These are phyloP conservation scores for Phanerochaete sordida DNA, from an alignment of 768 basidiomycete genomes.

Conservation along the genomic window DNA sequence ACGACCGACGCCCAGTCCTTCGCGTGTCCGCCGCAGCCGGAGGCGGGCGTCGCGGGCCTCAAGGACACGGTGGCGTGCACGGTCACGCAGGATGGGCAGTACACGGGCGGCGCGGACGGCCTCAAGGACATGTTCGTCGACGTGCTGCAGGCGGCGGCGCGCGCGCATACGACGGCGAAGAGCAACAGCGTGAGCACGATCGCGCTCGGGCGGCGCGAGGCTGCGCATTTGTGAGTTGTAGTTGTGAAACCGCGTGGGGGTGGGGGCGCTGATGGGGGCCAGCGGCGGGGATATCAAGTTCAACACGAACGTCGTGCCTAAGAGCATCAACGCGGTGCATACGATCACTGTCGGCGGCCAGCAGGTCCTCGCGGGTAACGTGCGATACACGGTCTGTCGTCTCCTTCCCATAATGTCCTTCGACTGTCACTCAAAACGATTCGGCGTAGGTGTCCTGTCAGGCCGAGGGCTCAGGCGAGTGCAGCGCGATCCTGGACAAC, in stretches of 20 bases:
- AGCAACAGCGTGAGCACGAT: neutral
- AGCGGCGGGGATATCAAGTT: neutral
- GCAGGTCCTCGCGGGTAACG: neutral
- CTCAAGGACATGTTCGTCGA: neutral
- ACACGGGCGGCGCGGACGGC: neutral
- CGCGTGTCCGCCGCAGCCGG: neutral
- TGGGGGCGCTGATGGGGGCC: no score
- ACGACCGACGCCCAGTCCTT: neutral
- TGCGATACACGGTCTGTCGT: neutral
- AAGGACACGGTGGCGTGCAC: neutral
- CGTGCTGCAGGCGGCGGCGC: neutral
- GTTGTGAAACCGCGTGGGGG: no score
- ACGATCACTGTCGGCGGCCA: neutral
- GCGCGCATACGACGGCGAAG: neutral
- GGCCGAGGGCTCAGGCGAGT: neutral
- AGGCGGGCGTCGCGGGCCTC: neutral
- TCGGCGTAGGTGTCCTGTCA: no score
- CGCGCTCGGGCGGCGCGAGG: neutral
- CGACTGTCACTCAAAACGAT: no score
- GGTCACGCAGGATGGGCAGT: neutral
- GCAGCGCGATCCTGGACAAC: neutral
- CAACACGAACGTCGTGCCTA: neutral
- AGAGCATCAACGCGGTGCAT: neutral
- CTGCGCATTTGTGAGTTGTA: neutral
- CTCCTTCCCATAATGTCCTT: no score